Percentiles rank a stretch among this genome's conserved stretches.
phyloP scores from a whole-genome alignment of 257 asterid species.

The Eucommia ulmoides region DNA sequence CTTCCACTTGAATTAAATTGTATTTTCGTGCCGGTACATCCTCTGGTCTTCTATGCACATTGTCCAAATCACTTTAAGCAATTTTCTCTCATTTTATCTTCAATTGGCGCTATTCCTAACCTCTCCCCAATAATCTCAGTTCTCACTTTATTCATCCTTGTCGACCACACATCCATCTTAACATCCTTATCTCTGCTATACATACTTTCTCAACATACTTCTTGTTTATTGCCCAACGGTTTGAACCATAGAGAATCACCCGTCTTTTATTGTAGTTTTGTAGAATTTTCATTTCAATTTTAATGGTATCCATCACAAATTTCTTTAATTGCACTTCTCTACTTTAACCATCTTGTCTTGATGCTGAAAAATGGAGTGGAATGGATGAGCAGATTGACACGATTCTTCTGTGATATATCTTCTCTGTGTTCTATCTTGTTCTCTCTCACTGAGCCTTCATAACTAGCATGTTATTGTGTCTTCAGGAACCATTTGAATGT shows the following conservation, averaged over 20 bases:
- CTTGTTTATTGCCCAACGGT: background rate
- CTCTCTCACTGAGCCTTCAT: background rate
- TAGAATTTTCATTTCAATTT: no score
- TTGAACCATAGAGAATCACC: background rate
- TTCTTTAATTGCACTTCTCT: no score
- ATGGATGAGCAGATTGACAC: no score
- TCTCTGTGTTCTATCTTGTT: background rate
- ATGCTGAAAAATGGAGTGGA: no score
- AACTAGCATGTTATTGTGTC: slow-evolving; percentile 5
- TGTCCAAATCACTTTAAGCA: background rate
- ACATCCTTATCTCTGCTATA: background rate
- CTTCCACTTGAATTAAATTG: background rate
- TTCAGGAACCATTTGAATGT: slow-evolving; percentile 91
- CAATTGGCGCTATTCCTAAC: background rate
- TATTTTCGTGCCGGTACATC: background rate
- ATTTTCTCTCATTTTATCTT: background rate
- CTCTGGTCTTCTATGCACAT: background rate
- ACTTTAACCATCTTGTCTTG: no score
- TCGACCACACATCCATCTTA: background rate
- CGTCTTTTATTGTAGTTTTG: no score
- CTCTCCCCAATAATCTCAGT: no score
- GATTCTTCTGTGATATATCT: background rate
- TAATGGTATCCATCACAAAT: no score
- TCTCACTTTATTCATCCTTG: background rate
- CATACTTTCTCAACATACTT: background rate